A percentile compares a stretch with the other conserved stretches of the same genome.
Evolutionary conservation across 805 yeast species (phyloP).

Genomic region (Huiozyma naganishii): DNA sequence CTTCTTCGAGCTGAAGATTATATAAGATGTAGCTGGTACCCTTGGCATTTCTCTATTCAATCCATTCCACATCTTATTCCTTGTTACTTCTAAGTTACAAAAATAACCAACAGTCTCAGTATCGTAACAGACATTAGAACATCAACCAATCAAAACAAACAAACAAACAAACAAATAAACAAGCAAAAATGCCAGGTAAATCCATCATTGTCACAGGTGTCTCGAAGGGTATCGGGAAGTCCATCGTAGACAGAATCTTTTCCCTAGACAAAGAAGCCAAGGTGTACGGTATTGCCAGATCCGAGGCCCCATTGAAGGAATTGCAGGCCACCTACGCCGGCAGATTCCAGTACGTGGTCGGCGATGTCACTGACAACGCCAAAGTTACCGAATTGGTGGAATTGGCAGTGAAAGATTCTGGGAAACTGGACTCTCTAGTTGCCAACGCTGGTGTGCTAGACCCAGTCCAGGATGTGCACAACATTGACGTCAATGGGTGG

Average conservation of each 20-base stretch:
- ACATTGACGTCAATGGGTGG: slow-evolving; percentile 44
- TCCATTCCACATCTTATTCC: too few relatives aligned
- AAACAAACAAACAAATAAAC: background rate
- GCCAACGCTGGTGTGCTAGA: slow-evolving; percentile 80
- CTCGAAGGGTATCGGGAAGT: slow-evolving; percentile 68
- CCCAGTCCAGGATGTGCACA: slow-evolving; percentile 52
- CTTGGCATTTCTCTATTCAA: too few relatives aligned
- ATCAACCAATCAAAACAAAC: background rate
- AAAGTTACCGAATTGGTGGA: slow-evolving; percentile 30
- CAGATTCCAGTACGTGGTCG: slow-evolving; percentile 42
- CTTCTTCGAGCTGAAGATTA: too few relatives aligned
- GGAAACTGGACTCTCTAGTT: slow-evolving; percentile 51
- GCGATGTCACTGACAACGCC: slow-evolving; percentile 45
- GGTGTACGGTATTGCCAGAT: slow-evolving; percentile 56
- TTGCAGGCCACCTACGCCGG: slow-evolving; percentile 39
- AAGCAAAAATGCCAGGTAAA: slow-evolving; percentile 25
- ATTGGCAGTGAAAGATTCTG: slow-evolving; percentile 40
- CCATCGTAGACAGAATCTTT: slow-evolving; percentile 49
- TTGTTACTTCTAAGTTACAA: too few relatives aligned
- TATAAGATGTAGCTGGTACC: too few relatives aligned
- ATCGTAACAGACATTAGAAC: too few relatives aligned
- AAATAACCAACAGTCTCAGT: too few relatives aligned
- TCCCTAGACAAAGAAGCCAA: slow-evolving; percentile 36
- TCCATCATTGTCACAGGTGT: slow-evolving; percentile 51
- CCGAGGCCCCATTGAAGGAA: slow-evolving; percentile 37